A percentile compares a stretch with the other conserved stretches of the same genome.
phyloP scores from a whole-genome alignment of 1,139 yeast species.

The Saccharomyces hybrid region DNA sequence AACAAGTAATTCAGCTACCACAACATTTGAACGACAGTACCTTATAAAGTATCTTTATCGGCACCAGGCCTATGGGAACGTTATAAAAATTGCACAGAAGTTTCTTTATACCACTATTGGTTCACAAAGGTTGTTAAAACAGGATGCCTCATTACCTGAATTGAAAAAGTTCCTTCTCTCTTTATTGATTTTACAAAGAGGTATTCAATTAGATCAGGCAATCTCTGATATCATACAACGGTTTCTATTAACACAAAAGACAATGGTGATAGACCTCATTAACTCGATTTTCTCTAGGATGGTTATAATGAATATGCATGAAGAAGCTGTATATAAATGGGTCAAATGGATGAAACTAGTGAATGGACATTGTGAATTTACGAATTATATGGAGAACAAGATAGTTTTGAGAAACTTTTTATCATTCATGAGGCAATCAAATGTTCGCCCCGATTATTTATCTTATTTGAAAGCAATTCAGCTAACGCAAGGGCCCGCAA shows the following conservation, averaged over 20 bases:
- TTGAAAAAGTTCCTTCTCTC: slow-evolving; percentile 17
- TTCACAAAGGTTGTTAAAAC: slow-evolving; percentile 1
- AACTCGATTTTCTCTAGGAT: slow-evolving; percentile 12
- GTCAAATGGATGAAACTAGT: slow-evolving; percentile 17
- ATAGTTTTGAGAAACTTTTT: slow-evolving; percentile 12
- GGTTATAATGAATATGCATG: neutral
- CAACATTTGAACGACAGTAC: slow-evolving; percentile 9
- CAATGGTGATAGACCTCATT: slow-evolving; percentile 12
- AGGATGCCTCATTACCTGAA: slow-evolving; percentile 16
- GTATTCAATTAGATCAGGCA: slow-evolving; percentile 9
- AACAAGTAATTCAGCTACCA: neutral
- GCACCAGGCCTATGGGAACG: slow-evolving; percentile 10
- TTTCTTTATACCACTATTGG: slow-evolving; percentile 9
- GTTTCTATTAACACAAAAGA: slow-evolving; percentile 15
- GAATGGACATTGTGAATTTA: slow-evolving; percentile 24
- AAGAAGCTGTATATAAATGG: slow-evolving; percentile 20
- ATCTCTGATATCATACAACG: slow-evolving; percentile 18
- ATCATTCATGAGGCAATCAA: neutral
- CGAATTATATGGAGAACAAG: slow-evolving; percentile 16
- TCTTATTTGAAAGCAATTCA: slow-evolving; percentile 8
- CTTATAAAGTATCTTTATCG: slow-evolving; percentile 13
- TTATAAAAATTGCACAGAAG: slow-evolving; percentile 10
- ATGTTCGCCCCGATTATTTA: slow-evolving; percentile 3
- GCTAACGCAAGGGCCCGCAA: slow-evolving; percentile 12
- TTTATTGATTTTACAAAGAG: slow-evolving; percentile 9